These are phyloP conservation scores for Proliferodiscus dingleyae DNA, from an alignment of 2,329 filamentous ascomycete genomes.

Conservation along the genomic window DNA sequence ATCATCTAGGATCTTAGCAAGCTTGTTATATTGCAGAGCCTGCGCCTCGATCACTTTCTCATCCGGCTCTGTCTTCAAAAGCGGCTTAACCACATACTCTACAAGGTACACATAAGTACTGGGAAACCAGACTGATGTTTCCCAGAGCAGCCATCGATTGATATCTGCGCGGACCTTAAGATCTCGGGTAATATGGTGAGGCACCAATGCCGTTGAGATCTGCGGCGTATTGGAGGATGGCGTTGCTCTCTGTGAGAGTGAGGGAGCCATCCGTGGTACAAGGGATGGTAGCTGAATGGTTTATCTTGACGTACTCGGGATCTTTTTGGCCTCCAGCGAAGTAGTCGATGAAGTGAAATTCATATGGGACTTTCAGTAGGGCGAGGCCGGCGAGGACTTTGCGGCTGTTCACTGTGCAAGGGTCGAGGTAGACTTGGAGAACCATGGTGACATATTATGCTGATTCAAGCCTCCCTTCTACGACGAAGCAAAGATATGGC, in stretches of 20 bases:
- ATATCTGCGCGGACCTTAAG: conserved; percentile 12
- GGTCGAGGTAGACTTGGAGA: conserved; percentile 15
- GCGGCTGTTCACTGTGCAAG: conserved; percentile 14
- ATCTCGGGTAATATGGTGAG: conserved; percentile 9
- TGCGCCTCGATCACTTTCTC: conserved; percentile 8
- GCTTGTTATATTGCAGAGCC: conserved; percentile 10
- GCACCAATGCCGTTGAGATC: conserved; percentile 3
- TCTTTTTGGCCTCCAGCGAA: conserved; percentile 16
- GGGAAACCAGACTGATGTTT: conserved; percentile 16
- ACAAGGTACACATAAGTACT: conserved; percentile 14
- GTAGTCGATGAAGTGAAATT: conserved; percentile 14
- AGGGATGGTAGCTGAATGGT: conserved; percentile 11
- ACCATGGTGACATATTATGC: too few species aligned
- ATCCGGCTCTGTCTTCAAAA: conserved; percentile 9
- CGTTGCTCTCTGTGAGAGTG: conserved; percentile 15
- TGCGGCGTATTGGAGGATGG: conserved; percentile 17
- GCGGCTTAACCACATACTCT: conserved; percentile 16
- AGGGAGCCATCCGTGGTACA: conserved; percentile 7
- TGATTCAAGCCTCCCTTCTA: too few species aligned
- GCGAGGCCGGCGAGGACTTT: conserved; percentile 16
- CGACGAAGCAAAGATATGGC: too few species aligned
- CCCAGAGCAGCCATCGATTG: conserved; percentile 18
- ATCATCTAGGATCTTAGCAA: conserved; percentile 11
- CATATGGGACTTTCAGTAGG: conserved; percentile 4
- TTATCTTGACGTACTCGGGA: conserved; percentile 11